phyloP scores from a whole-genome alignment of 2,329 filamentous ascomycete genomes.

The Trichoderma afroharzianum region DNA sequence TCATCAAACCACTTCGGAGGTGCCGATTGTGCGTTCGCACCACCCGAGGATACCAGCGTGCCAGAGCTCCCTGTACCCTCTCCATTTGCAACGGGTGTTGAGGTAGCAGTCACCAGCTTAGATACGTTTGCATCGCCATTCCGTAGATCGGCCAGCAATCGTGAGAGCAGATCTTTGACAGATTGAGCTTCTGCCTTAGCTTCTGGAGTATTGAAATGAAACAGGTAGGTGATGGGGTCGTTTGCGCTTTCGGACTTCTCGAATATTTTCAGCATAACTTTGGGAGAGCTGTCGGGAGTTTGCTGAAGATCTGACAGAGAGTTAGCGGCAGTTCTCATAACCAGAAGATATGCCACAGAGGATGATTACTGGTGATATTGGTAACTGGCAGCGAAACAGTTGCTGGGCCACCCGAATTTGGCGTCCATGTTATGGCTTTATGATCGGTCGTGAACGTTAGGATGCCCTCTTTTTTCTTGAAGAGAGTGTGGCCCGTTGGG shows the following conservation, averaged over 20 bases:
- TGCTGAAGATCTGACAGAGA: conserved; percentile 75
- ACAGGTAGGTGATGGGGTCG: conserved; percentile 70
- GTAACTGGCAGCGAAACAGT: conserved; percentile 66
- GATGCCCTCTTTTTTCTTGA: conserved; percentile 94
- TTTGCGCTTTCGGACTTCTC: conserved; percentile 59
- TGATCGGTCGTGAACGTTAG: conserved; percentile 72
- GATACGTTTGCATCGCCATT: conserved; percentile 49
- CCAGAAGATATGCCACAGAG: neutral
- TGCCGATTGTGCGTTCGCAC: conserved; percentile 53
- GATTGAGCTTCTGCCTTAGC: conserved; percentile 80
- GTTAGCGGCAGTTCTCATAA: neutral
- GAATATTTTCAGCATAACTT: conserved; percentile 93
- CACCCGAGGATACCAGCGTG: conserved; percentile 74
- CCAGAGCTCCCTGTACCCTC: conserved; percentile 49
- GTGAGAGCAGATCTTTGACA: conserved; percentile 77
- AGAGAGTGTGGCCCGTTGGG: conserved; percentile 66
- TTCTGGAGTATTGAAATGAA: conserved; percentile 80
- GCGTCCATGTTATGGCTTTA: conserved; percentile 76
- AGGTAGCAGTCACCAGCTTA: conserved; percentile 34
- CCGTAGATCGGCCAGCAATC: conserved; percentile 69
- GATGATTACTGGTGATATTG: conserved; percentile 71
- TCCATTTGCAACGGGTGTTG: conserved; percentile 29
- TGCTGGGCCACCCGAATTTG: conserved; percentile 60
- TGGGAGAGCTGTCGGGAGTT: conserved; percentile 80
- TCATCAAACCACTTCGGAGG: conserved; percentile 74